Evolutionary conservation across 768 basidiomycete species (phyloP).

Genomic region (Mycena vitilis): DNA sequence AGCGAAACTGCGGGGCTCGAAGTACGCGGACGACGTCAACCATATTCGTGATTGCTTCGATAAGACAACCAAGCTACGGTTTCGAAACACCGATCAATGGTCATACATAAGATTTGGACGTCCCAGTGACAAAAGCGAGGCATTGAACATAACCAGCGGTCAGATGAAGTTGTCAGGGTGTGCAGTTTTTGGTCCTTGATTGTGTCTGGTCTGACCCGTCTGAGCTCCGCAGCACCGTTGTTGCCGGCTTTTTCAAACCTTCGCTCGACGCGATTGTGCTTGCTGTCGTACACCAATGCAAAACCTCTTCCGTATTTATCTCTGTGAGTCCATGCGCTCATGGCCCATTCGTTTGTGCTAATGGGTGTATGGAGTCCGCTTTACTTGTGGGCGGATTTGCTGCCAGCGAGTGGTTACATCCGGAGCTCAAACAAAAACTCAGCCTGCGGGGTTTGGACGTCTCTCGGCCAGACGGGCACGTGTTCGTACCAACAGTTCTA

Average conservation of each 20-base stretch:
- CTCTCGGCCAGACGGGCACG: constrained; percentile 63
- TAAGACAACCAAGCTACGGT: constrained; percentile 58
- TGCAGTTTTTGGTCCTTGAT: background rate
- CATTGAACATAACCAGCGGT: constrained; percentile 56
- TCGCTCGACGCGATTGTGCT: constrained; percentile 50
- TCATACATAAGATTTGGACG: constrained; percentile 62
- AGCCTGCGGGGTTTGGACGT: constrained; percentile 52
- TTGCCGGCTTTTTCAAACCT: constrained; percentile 52
- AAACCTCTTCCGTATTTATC: constrained; percentile 43
- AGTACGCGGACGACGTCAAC: constrained; percentile 54
- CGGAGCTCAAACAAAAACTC: constrained; percentile 53
- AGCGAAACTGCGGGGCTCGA: constrained; percentile 54
- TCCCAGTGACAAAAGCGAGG: constrained; percentile 52
- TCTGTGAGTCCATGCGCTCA: constrained; percentile 38
- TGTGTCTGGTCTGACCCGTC: background rate
- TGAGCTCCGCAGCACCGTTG: constrained; percentile 42
- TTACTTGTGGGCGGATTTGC: constrained; percentile 70
- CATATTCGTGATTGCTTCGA: constrained; percentile 59
- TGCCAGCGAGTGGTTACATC: constrained; percentile 66
- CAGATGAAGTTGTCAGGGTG: constrained; percentile 57
- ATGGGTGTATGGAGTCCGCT: constrained; percentile 45
- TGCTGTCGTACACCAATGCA: constrained; percentile 42
- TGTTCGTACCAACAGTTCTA: constrained; percentile 50
- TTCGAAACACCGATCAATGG: constrained; percentile 50
- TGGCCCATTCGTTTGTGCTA: background rate